Evolutionary conservation across 441 rosid genomes (phyloP).

Genomic region (Jatropha multifida): DNA sequence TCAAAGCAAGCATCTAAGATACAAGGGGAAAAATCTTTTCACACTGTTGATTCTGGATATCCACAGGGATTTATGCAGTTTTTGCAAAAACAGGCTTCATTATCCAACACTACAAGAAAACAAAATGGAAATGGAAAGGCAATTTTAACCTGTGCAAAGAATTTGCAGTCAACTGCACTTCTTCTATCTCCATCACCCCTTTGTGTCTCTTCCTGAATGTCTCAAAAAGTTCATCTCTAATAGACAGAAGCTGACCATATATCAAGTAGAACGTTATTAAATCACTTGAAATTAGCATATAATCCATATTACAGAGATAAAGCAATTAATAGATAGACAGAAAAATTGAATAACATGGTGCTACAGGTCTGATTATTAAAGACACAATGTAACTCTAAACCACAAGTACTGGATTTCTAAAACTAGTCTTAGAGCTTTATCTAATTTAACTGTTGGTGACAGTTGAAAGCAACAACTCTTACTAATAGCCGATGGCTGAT

Average conservation of each 20-base stretch:
- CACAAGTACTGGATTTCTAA: too few species aligned
- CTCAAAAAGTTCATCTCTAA: slow-evolving; percentile 93
- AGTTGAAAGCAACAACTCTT: too few species aligned
- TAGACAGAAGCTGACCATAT: slow-evolving; percentile 67
- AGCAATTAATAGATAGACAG: not conserved
- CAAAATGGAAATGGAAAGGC: slow-evolving; percentile 14
- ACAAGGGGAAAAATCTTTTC: not conserved
- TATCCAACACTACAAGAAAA: not conserved
- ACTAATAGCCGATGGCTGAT: too few species aligned
- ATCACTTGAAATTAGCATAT: slow-evolving; percentile 11
- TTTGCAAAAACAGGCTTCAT: slow-evolving; percentile 7
- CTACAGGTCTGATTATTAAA: too few species aligned
- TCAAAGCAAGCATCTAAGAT: not conserved
- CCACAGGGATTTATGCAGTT: not conserved
- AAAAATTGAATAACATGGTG: not conserved
- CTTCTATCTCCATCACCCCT: slow-evolving; percentile 87
- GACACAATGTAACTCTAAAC: too few species aligned
- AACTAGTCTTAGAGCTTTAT: too few species aligned
- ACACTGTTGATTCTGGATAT: not conserved
- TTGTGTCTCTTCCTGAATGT: slow-evolving; percentile 92
- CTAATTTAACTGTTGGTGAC: too few species aligned
- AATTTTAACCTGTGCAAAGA: slow-evolving; percentile 73
- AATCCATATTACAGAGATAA: not conserved
- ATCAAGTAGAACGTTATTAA: slow-evolving; percentile 26
- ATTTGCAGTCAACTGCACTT: slow-evolving; percentile 80